Base-by-base conservation (phyloP, 805 yeast genomes). In the Millerozyma miso region DNA sequence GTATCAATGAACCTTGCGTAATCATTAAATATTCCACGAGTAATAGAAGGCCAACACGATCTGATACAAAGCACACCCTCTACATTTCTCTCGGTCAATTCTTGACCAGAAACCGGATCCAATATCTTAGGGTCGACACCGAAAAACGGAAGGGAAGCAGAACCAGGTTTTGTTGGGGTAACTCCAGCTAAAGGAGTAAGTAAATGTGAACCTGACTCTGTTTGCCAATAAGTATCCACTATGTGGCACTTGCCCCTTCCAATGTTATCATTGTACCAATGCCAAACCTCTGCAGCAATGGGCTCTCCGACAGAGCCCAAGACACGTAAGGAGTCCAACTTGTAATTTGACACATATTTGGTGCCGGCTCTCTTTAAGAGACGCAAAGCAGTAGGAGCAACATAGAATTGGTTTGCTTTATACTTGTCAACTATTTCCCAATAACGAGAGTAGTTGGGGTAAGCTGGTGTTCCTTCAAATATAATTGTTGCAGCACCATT, bases 261-360 rank as follows among this genome's bases (percentile, higher is more conserved):
- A 56, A 93, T 83, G 63, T 86, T 79, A 56, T 87, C 91, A 63
- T 86, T 81, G 70, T 93, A 93, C 99, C 99, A 93, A 65, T 88
- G 95, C 98, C 98, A 93, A 53, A 93, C 82, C 64, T 93, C 99
- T 46, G 95, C 88, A 37, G 97, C 95, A 64, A 91, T 91, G 53
- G 99, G 98, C 73, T 93, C 99, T 64, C 99, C 99, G 39, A 91
- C 99, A 14, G 97, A 88, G 46, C 99, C 99, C 52, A 91, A 76
- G 16, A 89, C 88, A 66, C 98, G 84, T 58, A 93, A 69, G n/a
- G 95, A 81, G 16, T 85, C 78, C 50, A 89, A 78, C 63, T 89
- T 93, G 62, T 83, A 88, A 54, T 84, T 81, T 47, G 76, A 80
- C 60, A 93, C 87, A 61, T 76, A 86, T 38, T 80, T 78, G 62